Percentiles rank a stretch among this genome's conserved stretches.
Evolutionary conservation across 2,329 filamentous ascomycete species (phyloP).

Genomic region (Emmonsia crescens): DNA sequence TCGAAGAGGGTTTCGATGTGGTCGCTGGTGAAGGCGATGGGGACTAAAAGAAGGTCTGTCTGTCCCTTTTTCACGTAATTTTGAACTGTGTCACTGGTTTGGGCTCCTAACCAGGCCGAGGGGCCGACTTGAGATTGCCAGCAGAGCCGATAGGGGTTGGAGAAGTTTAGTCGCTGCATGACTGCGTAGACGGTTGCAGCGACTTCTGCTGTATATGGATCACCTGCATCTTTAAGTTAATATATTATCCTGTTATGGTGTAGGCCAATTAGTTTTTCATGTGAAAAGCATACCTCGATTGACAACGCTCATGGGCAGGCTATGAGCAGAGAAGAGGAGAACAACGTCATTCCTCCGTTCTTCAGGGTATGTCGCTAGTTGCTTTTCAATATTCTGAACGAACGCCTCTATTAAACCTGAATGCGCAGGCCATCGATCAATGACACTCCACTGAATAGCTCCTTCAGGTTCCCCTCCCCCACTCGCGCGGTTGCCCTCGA

Average conservation of each 20-base stretch:
- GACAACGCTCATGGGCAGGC: slow-evolving; percentile 91
- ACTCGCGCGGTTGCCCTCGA: slow-evolving; percentile 63
- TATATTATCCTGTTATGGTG: background rate
- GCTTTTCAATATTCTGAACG: slow-evolving; percentile 80
- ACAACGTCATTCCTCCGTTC: slow-evolving; percentile 71
- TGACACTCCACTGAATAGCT: slow-evolving; percentile 88
- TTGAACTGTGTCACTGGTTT: slow-evolving; percentile 80
- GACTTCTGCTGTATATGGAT: slow-evolving; percentile 91
- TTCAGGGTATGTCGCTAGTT: slow-evolving; percentile 70
- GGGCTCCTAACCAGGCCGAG: slow-evolving; percentile 86
- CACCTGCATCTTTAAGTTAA: slow-evolving; percentile 42
- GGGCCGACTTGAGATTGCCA: slow-evolving; percentile 99
- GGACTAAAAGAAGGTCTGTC: slow-evolving; percentile 80
- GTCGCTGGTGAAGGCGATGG: slow-evolving; percentile 96
- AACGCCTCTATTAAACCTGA: slow-evolving; percentile 83
- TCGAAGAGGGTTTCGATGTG: slow-evolving; percentile 97
- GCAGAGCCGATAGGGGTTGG: slow-evolving; percentile 83
- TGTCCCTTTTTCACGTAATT: slow-evolving; percentile 84
- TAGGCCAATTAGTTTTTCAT: background rate
- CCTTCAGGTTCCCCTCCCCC: slow-evolving; percentile 48
- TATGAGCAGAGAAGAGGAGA: slow-evolving; percentile 88
- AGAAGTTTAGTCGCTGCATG: slow-evolving; percentile 81
- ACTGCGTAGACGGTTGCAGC: slow-evolving; percentile 92
- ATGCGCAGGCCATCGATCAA: slow-evolving; percentile 95
- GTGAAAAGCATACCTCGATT: slow-evolving; percentile 56